phyloP scores from a whole-genome alignment of 495 filamentous ascomycete species.

The Daldinia loculata region DNA sequence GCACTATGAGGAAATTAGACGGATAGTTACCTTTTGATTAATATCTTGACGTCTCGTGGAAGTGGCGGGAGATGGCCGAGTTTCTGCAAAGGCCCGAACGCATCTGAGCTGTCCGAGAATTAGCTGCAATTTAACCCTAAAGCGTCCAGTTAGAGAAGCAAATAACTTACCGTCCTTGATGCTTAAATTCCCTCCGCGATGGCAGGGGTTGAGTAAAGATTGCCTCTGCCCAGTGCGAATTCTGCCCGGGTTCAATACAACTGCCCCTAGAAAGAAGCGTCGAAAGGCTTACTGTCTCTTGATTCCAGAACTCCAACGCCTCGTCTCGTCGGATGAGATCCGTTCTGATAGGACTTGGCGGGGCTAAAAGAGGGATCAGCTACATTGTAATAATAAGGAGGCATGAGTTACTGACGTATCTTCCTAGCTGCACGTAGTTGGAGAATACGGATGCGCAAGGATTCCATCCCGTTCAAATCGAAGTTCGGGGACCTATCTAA shows the following conservation, averaged over 20 bases:
- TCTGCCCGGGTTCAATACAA: slow-evolving; percentile 35
- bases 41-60: slow-evolving; percentile 55
- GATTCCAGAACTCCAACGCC: slow-evolving; percentile 45
- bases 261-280: background rate
- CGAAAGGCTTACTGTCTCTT: slow-evolving; percentile 39
- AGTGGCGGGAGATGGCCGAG: slow-evolving; percentile 46
- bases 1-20: background rate
- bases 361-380: slow-evolving; percentile 30
- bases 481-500: slow-evolving; percentile 58
- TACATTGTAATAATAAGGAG: background rate
- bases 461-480: slow-evolving; percentile 60
- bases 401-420: slow-evolving; percentile 49
- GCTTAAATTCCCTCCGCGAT: slow-evolving; percentile 58
- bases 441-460: slow-evolving; percentile 55
- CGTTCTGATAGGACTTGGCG: slow-evolving; percentile 43
- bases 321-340: slow-evolving; percentile 44
- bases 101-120: slow-evolving; percentile 49
- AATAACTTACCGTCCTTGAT: slow-evolving; percentile 49
- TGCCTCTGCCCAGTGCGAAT: slow-evolving; percentile 62
- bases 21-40: slow-evolving; percentile 58
- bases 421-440: slow-evolving; percentile 56
- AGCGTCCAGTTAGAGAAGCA: background rate
- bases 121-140: background rate
- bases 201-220: slow-evolving; percentile 64
- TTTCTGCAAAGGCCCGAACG: slow-evolving; percentile 50